These are phyloP conservation scores for Prorocentrum cordatum DNA, from an alignment of 169 alveolate species.

Conservation along the genomic window DNA sequence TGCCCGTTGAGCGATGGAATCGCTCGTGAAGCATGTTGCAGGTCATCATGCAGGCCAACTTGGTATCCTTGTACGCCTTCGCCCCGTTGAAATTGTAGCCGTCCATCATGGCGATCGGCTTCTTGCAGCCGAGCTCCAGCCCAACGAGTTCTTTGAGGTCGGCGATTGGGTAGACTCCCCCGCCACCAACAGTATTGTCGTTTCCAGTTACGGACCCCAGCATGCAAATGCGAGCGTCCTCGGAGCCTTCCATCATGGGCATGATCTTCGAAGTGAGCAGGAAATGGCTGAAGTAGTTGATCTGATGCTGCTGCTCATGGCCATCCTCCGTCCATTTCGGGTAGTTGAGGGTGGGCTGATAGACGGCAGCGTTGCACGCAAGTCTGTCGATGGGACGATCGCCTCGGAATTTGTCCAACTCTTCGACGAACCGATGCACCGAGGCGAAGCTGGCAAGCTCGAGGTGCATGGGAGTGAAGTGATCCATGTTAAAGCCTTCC, in stretches of 20 bases:
- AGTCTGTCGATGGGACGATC: slow-evolving; percentile 55
- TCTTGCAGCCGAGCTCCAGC: slow-evolving; percentile 56
- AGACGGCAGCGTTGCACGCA: slow-evolving; percentile 53
- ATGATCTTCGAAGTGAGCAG: background rate
- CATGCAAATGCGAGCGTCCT: slow-evolving; percentile 42
- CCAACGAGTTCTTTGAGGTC: slow-evolving; percentile 27
- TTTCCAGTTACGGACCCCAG: slow-evolving; percentile 46
- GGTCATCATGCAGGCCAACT: slow-evolving; percentile 49
- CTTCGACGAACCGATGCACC: background rate
- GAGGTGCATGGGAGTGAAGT: slow-evolving; percentile 29
- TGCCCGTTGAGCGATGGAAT: slow-evolving; percentile 55
- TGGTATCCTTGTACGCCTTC: slow-evolving; percentile 61
- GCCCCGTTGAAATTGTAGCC: slow-evolving; percentile 71
- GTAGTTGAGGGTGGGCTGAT: slow-evolving; percentile 32
- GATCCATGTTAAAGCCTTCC: slow-evolving; percentile 38
- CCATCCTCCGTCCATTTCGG: slow-evolving; percentile 66
- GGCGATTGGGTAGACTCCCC: slow-evolving; percentile 62
- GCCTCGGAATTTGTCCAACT: slow-evolving; percentile 53
- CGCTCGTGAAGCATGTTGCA: slow-evolving; percentile 33
- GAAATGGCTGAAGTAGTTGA: slow-evolving; percentile 19
- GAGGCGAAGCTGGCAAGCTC: slow-evolving; percentile 11
- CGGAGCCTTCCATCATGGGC: slow-evolving; percentile 39
- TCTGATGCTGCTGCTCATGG: slow-evolving; percentile 60
- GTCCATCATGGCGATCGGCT: slow-evolving; percentile 63
- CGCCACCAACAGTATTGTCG: slow-evolving; percentile 58